These are phyloP conservation scores for Alopecurus myosuroides DNA, from an alignment of 176 grass and related monocot genomes.

Conservation along the genomic window DNA sequence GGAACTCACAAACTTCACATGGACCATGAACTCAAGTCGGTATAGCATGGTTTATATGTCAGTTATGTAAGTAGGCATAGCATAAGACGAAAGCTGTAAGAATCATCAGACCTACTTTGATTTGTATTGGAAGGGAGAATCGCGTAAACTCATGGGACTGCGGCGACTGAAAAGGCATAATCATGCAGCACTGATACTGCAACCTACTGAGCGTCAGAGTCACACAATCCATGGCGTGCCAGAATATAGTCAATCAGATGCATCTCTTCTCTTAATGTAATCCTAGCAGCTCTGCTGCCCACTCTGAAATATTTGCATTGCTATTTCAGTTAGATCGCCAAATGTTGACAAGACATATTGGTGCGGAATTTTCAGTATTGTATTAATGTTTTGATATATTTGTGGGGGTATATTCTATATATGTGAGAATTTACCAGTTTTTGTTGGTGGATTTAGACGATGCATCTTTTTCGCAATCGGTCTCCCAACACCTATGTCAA, in stretches of 20 bases:
- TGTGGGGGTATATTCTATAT: no score
- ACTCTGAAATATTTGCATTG: not conserved
- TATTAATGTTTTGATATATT: no score
- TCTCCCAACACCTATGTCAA: not conserved
- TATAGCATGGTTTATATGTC: no score
- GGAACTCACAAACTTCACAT: not conserved
- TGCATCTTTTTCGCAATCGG: no score
- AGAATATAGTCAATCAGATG: no score
- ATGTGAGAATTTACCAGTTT: no score
- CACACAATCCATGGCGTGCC: not conserved
- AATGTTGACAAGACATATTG: no score
- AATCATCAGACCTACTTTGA: not conserved
- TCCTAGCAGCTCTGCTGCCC: not conserved
- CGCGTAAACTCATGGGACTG: not conserved
- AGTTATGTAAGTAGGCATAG: not conserved
- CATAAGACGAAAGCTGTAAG: not conserved
- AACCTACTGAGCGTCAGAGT: not conserved
- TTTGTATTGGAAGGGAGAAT: not conserved
- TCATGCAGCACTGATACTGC: no score
- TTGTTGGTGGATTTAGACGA: no score
- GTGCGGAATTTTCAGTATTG: no score
- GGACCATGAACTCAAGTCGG: not conserved
- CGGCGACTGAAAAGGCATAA: not conserved
- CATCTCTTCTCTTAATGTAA: not conserved
- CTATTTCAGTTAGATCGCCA: not conserved